phyloP scores from a whole-genome alignment of 306 rosid species.

The Cicer yamashitae region DNA sequence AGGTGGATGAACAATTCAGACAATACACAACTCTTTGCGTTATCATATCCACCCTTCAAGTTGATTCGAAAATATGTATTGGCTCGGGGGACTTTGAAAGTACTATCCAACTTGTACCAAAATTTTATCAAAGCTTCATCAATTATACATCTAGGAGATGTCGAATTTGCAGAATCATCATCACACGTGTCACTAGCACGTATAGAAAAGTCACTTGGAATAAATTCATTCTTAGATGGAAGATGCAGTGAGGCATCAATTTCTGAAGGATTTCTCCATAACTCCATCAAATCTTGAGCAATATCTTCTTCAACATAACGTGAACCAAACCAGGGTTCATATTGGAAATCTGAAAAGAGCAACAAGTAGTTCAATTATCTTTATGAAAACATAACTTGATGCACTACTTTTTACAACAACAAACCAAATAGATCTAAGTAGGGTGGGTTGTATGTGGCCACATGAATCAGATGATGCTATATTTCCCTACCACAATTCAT shows the following conservation, averaged over 20 bases:
- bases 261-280: slow-evolving; percentile 84
- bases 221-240: slow-evolving; percentile 88
- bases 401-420: neutral
- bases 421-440: neutral
- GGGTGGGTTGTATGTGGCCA: neutral
- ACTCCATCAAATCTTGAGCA: slow-evolving; percentile 66
- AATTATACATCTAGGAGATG: slow-evolving; percentile 75
- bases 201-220: slow-evolving; percentile 88
- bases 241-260: slow-evolving; percentile 78
- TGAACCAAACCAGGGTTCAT: slow-evolving; percentile 97
- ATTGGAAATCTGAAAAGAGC: slow-evolving; percentile 61
- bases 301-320: slow-evolving; percentile 75
- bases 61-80: slow-evolving; percentile 84
- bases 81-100: slow-evolving; percentile 93
- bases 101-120: slow-evolving; percentile 85
- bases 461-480: neutral
- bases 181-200: slow-evolving; percentile 49
- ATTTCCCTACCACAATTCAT: neutral
- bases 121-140: slow-evolving; percentile 87
- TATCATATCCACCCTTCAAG: slow-evolving; percentile 83
- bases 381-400: slow-evolving; percentile 37
- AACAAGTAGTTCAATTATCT: slow-evolving; percentile 40
- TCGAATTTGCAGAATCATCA: slow-evolving; percentile 51
- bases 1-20: slow-evolving; percentile 81
- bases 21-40: slow-evolving; percentile 65